Base-by-base conservation (phyloP, 1,284 basidiomycete species). In the Ganoderma lucidum region DNA sequence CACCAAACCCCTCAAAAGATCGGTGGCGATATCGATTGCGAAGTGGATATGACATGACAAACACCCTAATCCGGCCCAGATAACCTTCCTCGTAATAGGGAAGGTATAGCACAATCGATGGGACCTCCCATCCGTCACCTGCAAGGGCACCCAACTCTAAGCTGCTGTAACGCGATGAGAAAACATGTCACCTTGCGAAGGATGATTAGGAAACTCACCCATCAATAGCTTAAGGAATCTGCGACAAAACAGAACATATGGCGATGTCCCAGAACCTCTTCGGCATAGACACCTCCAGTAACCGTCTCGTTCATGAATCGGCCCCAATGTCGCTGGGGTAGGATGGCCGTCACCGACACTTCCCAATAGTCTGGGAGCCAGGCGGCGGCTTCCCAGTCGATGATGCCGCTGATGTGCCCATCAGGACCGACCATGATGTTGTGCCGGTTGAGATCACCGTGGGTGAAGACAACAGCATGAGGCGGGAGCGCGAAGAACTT, bases 401-500 rank as follows among this genome's bases (percentile, higher is more conserved):
- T 28, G 39, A 61, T 61, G 23, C 39, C 59, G 10, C 19, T 23
- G 23, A 61, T 14, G n/a, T 42, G 37, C 39, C 59, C 37, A 15
- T 61, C 59, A 10, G 37, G 39, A 8, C 39, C 59, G 39, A 61
- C 59, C 39, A 61, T 23, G 59, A 61, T 61, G 39, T 61, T 61
- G 59, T 61, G 59, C 39, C 37, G 59, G n/a, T 42, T 42, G 19
- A 61, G 35, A 8, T 61, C 59, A 6, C 59, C 59, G 12, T 61
- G 59, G 10, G 59, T 41, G 39, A 61, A 42, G 39, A 70, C 71
- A 55, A 73, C 59, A 28, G 67, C 67, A 35, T 73, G 71, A 5
- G 62, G 63, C 17, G 66, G 42, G 3, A 55, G 61, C 14, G 65
- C 53, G 48, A 69, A 63, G 32, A 70, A 65, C 17, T 32, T 35